These are phyloP conservation scores for Nothopassalora personata DNA, from an alignment of 2,329 filamentous ascomycete genomes.

Conservation along the genomic window DNA sequence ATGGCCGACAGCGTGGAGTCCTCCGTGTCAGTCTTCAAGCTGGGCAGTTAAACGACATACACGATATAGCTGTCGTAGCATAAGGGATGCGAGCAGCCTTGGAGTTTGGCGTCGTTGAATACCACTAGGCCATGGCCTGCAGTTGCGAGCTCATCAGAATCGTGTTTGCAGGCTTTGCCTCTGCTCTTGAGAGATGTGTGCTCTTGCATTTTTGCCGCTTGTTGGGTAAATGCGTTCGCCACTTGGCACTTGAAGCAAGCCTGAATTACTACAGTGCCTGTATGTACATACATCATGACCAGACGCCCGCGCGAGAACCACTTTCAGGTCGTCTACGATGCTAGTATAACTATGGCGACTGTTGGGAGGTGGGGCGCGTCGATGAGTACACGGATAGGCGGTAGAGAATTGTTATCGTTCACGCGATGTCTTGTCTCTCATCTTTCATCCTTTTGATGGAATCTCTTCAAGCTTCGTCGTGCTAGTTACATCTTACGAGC, in stretches of 20 bases:
- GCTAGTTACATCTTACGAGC: no score
- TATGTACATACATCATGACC: constrained; percentile 4
- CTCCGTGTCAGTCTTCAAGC: constrained; percentile 37
- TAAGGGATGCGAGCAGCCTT: neutral
- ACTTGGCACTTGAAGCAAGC: neutral
- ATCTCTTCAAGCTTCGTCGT: neutral
- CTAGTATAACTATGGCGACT: neutral
- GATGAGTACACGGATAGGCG: constrained; percentile 10
- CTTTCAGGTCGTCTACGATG: neutral
- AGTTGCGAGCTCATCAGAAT: neutral
- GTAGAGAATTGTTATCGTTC: constrained; percentile 4
- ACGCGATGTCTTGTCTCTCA: neutral
- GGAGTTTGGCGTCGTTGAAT: neutral
- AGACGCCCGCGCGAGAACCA: neutral
- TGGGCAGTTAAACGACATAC: constrained; percentile 11
- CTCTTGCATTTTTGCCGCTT: neutral
- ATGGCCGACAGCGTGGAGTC: constrained; percentile 26
- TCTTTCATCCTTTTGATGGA: no score
- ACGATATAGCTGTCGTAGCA: neutral
- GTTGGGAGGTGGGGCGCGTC: neutral
- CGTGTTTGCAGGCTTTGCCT: neutral
- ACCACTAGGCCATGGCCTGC: neutral
- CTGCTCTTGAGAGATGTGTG: neutral
- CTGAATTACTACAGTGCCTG: neutral
- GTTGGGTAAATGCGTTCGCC: neutral